Base-by-base conservation (phyloP, 192 early-diverging fungal species). In the Linnemannia exigua region DNA sequence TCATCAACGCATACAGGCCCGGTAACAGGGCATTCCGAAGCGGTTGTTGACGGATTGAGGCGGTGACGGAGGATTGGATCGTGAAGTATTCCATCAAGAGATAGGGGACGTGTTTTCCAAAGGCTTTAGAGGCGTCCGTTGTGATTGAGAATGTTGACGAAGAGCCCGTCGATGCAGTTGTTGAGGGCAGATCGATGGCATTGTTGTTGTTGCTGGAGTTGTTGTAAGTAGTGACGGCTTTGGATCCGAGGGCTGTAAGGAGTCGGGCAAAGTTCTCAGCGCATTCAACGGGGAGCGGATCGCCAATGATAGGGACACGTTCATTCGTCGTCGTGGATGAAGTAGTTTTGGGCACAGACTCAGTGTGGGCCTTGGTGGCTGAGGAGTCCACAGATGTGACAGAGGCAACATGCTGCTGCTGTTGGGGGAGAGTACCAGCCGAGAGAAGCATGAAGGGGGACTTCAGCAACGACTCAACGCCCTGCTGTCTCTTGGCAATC, bases 1-100 rank as follows among this genome's bases (percentile, higher is more conserved):
- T 93, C 78, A 95, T 71, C 20, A 95, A 67, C 8, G 93, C 80
- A 87, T 93, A 94, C 5, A 93, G 63, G 2, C 92, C 93, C 19
- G 85, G 88, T 63, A 88, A 67, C 19, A 95, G 70, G 1, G 89
- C 89, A 31, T 84, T 83, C 76, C 90, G 91, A 6, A 90, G 81
- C 22, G 38, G 52, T 8, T 82, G 81, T 47, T 79, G 79, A 17
- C 81, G 80, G 75, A 91, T 89, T 33, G 85, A 88, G 33, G 88
- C 88, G 7, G 87, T 79, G 19, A 90, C 76, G 12, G 87, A 87
- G 3, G 88, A 84, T 68, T 94, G 94, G 51, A 95, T 91, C 28
- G 88, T 76, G 7, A 95, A 87, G 70, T 93, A 94, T 52, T 93
- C 90, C 38, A 90, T 76, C 44, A 93, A 70, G 9, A 92, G 61